Percentiles rank a stretch among this genome's conserved stretches.
These are phyloP conservation scores for Globisporangium emineosum DNA, from an alignment of 352 stramenopile genomes.

Conservation along the genomic window DNA sequence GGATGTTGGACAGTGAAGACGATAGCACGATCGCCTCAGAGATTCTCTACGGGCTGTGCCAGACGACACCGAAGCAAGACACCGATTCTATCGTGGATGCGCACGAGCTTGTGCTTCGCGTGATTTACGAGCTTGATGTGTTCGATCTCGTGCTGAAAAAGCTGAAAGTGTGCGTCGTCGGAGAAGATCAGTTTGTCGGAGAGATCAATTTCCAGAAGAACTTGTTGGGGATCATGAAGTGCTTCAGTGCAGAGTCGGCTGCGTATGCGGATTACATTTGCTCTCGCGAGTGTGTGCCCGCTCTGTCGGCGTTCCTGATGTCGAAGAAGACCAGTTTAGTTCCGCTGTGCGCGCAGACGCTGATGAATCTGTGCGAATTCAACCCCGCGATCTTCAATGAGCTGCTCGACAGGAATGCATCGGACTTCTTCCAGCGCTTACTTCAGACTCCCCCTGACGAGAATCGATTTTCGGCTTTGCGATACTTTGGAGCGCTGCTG, in stretches of 20 bases:
- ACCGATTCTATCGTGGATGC: slow-evolving; percentile 17
- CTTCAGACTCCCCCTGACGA: slow-evolving; percentile 75
- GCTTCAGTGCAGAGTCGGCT: slow-evolving; percentile 57
- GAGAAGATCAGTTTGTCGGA: slow-evolving; percentile 63
- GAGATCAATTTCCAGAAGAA: slow-evolving; percentile 82
- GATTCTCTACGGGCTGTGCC: slow-evolving; percentile 65
- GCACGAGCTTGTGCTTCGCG: slow-evolving; percentile 46
- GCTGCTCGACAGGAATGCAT: slow-evolving; percentile 58
- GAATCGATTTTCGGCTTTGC: slow-evolving; percentile 64
- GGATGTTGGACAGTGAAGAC: slow-evolving; percentile 71
- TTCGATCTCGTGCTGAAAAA: slow-evolving; percentile 68
- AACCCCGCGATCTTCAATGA: slow-evolving; percentile 66
- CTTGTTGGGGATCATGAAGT: slow-evolving; percentile 72
- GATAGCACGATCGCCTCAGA: slow-evolving; percentile 69
- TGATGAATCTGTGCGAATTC: slow-evolving; percentile 80
- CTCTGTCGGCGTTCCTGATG: slow-evolving; percentile 62
- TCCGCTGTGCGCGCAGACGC: slow-evolving; percentile 55
- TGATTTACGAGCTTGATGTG: slow-evolving; percentile 57
- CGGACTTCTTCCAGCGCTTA: slow-evolving; percentile 73
- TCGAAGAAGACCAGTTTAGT: slow-evolving; percentile 67
- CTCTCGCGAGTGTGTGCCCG: slow-evolving; percentile 43
- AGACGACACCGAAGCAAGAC: slow-evolving; percentile 36
- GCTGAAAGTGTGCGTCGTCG: slow-evolving; percentile 63
- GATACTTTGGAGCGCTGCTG: slow-evolving; percentile 64
- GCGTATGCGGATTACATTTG: slow-evolving; percentile 64